These are phyloP conservation scores for Sporothrix luriei DNA, from an alignment of 2,329 filamentous ascomycete species.

Conservation along the genomic window DNA sequence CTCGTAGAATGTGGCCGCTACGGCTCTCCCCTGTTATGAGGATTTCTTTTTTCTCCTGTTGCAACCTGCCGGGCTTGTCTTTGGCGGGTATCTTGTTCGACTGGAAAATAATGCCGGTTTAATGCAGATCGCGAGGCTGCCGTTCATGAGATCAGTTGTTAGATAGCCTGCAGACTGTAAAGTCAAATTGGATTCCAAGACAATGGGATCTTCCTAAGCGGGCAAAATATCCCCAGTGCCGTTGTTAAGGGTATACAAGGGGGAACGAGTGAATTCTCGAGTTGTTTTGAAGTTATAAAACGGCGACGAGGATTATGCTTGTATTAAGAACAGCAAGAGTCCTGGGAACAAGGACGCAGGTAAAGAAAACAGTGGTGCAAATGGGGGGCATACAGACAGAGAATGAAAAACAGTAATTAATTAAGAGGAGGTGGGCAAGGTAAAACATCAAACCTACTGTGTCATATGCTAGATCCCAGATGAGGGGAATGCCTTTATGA, in stretches of 20 bases:
- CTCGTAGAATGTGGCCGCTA: neutral
- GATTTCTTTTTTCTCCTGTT: neutral
- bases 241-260: neutral
- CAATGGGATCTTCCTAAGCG: too few relatives aligned
- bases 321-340: slow-evolving; percentile 1
- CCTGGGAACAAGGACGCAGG: neutral
- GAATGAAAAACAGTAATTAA: neutral
- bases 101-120: neutral
- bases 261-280: neutral
- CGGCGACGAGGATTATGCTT: neutral
- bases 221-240: neutral
- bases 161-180: neutral
- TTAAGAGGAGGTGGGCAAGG: slow-evolving; percentile 13
- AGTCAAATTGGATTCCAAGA: neutral
- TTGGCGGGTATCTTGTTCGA: neutral
- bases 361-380: neutral
- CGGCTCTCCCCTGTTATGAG: neutral
- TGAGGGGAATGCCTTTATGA: neutral
- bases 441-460: neutral
- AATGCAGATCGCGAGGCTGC: slow-evolving; percentile 6
- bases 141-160: neutral
- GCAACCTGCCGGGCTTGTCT: neutral
- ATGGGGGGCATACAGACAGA: neutral
- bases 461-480: neutral
- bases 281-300: neutral